Percentiles rank a stretch among this genome's conserved stretches.
Conservation (phyloP, 2,329 filamentous ascomycete genomes). For the Corinectria fuckeliana region DNA sequence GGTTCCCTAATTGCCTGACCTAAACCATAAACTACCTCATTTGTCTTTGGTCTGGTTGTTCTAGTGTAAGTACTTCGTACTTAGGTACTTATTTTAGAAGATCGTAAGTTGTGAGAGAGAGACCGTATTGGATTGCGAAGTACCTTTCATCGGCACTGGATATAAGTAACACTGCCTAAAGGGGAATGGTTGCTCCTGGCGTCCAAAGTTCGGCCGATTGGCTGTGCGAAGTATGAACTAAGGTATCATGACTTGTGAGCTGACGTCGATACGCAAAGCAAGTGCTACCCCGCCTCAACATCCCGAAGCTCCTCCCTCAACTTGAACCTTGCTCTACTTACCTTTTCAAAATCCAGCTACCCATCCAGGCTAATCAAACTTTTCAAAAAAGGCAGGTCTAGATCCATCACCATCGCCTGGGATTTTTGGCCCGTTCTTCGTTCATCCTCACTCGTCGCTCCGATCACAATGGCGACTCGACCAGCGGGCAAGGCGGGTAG, state of each 20-base stretch:
- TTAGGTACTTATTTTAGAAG: no score
- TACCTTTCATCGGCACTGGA: no score
- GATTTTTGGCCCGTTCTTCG: background rate
- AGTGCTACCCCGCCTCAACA: constrained; percentile 2
- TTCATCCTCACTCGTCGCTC: background rate
- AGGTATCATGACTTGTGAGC: background rate
- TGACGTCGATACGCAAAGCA: background rate
- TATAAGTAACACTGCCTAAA: background rate
- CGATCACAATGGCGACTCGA: constrained; percentile 39
- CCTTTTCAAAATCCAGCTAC: no score
- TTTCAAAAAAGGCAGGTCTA: background rate
- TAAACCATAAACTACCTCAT: no score
- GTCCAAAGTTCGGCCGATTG: background rate
- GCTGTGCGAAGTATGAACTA: background rate
- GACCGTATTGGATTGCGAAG: no score
- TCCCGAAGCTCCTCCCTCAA: background rate
- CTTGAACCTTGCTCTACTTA: background rate
- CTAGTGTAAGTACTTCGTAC: no score
- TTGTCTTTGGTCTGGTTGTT: no score
- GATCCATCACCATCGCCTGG: background rate
- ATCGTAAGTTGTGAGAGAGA: no score
- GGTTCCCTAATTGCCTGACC: no score
- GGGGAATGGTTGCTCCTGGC: background rate
- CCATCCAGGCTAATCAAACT: no score
- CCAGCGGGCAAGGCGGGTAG: constrained; percentile 79